phyloP scores from a whole-genome alignment of 371 early-diverging fungal species.

The Smittium mucronatum region DNA sequence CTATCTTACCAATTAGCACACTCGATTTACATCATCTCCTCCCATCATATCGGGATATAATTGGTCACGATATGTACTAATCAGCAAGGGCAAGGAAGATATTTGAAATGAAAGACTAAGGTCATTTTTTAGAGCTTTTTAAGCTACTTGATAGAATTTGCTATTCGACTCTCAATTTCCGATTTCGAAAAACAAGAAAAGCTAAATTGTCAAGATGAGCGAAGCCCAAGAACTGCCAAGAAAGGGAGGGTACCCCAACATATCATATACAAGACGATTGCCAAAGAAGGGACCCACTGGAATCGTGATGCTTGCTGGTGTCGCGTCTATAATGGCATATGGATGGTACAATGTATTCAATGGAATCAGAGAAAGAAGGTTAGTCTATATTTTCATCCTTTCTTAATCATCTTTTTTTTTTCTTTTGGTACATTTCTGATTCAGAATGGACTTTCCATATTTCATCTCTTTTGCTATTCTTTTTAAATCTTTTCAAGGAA shows the following conservation, averaged over 20 bases:
- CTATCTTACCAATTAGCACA: too few relatives aligned
- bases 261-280: conserved; percentile 75
- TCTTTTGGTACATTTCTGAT: not conserved
- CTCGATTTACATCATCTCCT: too few relatives aligned
- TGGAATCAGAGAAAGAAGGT: conserved; percentile 44
- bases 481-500: not conserved
- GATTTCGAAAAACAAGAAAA: not conserved
- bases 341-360: conserved; percentile 44
- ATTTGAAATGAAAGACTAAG: not conserved
- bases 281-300: conserved; percentile 83
- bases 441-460: too few relatives aligned
- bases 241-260: conserved; percentile 47
- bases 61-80: too few relatives aligned
- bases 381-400: not conserved
- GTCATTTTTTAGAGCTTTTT: not conserved
- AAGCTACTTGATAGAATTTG: not conserved
- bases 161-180: not conserved
- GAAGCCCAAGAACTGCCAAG: conserved; percentile 58
- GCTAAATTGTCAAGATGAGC: not conserved
- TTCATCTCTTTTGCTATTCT: too few relatives aligned
- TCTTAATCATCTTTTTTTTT: not conserved
- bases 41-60: too few relatives aligned
- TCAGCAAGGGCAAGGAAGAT: too few relatives aligned
- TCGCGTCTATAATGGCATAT: conserved; percentile 43
- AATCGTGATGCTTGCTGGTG: conserved; percentile 36